phyloP scores from a whole-genome alignment of 108 stramenopile species.

The Craspedostauros australis region DNA sequence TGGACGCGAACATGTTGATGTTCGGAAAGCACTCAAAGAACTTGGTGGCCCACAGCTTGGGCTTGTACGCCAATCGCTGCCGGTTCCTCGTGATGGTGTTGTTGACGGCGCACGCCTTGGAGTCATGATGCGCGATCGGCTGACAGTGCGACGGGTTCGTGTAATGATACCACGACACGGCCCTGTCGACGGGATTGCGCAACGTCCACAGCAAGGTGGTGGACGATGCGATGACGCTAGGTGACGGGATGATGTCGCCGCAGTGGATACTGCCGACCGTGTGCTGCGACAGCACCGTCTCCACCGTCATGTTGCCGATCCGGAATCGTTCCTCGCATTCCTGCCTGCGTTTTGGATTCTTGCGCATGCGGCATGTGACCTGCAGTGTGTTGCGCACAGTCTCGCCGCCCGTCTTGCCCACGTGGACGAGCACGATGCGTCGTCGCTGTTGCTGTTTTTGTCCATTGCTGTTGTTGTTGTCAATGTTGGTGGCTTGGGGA shows the following conservation, averaged over 20 bases:
- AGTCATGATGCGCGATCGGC: slow-evolving; percentile 5
- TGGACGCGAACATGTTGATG: slow-evolving; percentile 1
- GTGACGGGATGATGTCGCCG: background rate
- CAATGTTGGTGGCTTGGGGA: too few relatives aligned
- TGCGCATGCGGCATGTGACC: slow-evolving; percentile 6
- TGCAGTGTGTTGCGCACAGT: slow-evolving; percentile 13
- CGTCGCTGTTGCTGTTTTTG: too few relatives aligned
- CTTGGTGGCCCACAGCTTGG: slow-evolving; percentile 7
- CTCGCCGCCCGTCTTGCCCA: slow-evolving; percentile 22
- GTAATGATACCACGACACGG: slow-evolving; percentile 18
- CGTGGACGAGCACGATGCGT: slow-evolving; percentile 8
- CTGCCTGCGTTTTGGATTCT: slow-evolving; percentile 8
- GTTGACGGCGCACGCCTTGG: slow-evolving; percentile 18
- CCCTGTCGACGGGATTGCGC: slow-evolving; percentile 20
- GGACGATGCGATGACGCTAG: background rate
- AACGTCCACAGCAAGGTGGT: slow-evolving; percentile 13
- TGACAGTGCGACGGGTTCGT: slow-evolving; percentile 16
- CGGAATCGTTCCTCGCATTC: slow-evolving; percentile 1
- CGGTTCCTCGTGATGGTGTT: background rate
- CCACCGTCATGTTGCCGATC: background rate
- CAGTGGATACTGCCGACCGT: slow-evolving; percentile 10
- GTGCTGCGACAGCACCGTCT: slow-evolving; percentile 3
- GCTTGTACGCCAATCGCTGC: background rate
- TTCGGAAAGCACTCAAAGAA: slow-evolving; percentile 12
- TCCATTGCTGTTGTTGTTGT: too few relatives aligned